Evolutionary conservation across 148 eudicot species (phyloP), one percentile per base, ranked within the genome.

Genomic region (Silene uniflora): DNA sequence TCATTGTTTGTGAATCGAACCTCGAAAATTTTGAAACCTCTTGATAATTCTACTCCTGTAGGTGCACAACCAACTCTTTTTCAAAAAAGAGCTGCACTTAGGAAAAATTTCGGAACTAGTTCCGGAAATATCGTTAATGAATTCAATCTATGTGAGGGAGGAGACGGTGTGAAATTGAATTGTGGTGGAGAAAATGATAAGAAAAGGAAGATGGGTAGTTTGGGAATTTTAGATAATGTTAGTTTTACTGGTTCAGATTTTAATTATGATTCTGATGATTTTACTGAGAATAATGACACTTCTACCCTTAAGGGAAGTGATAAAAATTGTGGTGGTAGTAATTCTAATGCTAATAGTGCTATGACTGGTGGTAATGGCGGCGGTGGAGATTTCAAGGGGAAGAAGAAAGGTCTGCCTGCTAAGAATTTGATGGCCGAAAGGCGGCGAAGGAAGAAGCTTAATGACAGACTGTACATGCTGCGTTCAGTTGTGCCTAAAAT

Each of bases 401-500:
- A 92, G 87, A 91, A 89, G 86, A 94, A 88, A 69, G 97, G 97
- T 19, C 62, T 87, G 21, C 98, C 97, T 13, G 97, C 98, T 17
- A 94, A 94, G 87, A 94, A 94, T 67, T 69, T 94, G 83, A 92
- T 92, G 98, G 98, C 98, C 3, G 98, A 94, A 65, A 76, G 98
- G 47, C 87, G 96, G 18, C 82, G 98, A 7, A 72, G 98, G 77
- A 88, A 92, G 89, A 94, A 94, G 88, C 96, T 94, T 79, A 94
- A 94, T 82, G 98, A 94, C 73, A 84, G 97, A 86, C 88, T 93
- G 2, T 93, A 89, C 78, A 91, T 91, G 93, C 71, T 93, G 61
- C 81, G 98, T 78, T 93, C 98, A 46, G 93, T 93, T 76, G 98
- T 93, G 10, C 98, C 98, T 62, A 94, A 91, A 79, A 94, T 94